Percentiles rank a stretch among this genome's conserved stretches.
phyloP scores from a whole-genome alignment of 1,139 yeast species.

The Pichia sp. region DNA sequence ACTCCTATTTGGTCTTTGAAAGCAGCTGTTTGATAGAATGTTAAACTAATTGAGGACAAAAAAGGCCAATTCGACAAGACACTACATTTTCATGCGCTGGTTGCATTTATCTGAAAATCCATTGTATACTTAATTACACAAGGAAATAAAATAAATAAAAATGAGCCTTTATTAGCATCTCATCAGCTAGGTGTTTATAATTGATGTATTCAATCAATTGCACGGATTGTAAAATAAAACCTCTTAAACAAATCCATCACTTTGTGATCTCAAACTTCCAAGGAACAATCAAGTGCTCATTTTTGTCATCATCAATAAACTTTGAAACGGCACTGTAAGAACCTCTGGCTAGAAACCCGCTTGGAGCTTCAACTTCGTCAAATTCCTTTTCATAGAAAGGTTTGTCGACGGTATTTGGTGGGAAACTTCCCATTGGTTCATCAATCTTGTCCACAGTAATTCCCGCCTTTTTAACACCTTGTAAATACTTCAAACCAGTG shows the following conservation, averaged over 20 bases:
- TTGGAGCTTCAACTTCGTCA: conserved; percentile 88
- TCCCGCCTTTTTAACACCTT: conserved; percentile 79
- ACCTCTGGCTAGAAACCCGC: conserved; percentile 85
- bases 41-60: too few relatives aligned
- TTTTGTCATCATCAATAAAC: conserved; percentile 83
- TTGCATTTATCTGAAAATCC: too few relatives aligned
- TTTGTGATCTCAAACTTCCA: conserved; percentile 83
- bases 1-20: too few relatives aligned
- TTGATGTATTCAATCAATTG: too few relatives aligned
- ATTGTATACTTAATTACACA: too few relatives aligned
- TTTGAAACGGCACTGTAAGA: conserved; percentile 72
- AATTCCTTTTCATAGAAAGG: conserved; percentile 73
- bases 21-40: too few relatives aligned
- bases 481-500: conserved; percentile 83
- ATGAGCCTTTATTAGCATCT: too few relatives aligned
- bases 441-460: conserved; percentile 80
- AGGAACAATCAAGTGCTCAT: conserved; percentile 63
- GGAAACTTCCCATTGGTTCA: conserved; percentile 85
- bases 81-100: too few relatives aligned
- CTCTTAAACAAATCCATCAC: conserved; percentile 13
- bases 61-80: too few relatives aligned
- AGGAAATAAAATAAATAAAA: too few relatives aligned
- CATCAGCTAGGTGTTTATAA: too few relatives aligned
- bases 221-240: too few relatives aligned
- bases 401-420: conserved; percentile 79